phyloP scores from a whole-genome alignment of 345 rosid species.

The Brassica cretica region DNA sequence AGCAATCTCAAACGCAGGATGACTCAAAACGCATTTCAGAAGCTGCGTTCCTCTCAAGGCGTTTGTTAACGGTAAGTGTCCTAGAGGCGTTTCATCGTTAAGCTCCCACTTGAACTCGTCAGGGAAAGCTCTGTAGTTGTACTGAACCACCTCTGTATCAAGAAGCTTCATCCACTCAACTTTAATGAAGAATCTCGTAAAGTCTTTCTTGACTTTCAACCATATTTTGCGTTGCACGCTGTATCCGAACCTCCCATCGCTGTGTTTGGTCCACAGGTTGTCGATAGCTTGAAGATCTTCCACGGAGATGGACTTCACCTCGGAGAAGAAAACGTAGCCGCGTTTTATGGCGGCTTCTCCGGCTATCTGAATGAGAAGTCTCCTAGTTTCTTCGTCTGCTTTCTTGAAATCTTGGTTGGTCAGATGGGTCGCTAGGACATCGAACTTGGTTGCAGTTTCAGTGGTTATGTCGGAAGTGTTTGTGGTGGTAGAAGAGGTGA shows the following conservation, averaged over 20 bases:
- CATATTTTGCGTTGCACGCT: slow-evolving; percentile 74
- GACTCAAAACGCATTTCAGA: slow-evolving; percentile 63
- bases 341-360: slow-evolving; percentile 80
- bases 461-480: slow-evolving; percentile 45
- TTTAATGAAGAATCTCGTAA: slow-evolving; percentile 69
- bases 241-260: slow-evolving; percentile 75
- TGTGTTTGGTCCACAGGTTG: slow-evolving; percentile 69
- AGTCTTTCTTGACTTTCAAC: slow-evolving; percentile 63
- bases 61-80: slow-evolving; percentile 91
- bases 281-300: slow-evolving; percentile 72
- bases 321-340: slow-evolving; percentile 96
- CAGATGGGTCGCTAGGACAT: slow-evolving; percentile 66
- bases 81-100: slow-evolving; percentile 66
- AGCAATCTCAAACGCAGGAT: slow-evolving; percentile 67
- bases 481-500: slow-evolving; percentile 33
- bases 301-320: slow-evolving; percentile 66
- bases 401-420: slow-evolving; percentile 62
- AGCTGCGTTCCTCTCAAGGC: slow-evolving; percentile 87
- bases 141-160: slow-evolving; percentile 78
- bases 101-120: slow-evolving; percentile 85
- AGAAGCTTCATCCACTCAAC: slow-evolving; percentile 98
- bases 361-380: slow-evolving; percentile 71
- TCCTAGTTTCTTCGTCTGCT: slow-evolving; percentile 93
- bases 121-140: slow-evolving; percentile 85
- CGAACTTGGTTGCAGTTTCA: slow-evolving; percentile 52